Evolutionary conservation across 768 basidiomycete species (phyloP).

Genomic region (Amanita jacksonii): DNA sequence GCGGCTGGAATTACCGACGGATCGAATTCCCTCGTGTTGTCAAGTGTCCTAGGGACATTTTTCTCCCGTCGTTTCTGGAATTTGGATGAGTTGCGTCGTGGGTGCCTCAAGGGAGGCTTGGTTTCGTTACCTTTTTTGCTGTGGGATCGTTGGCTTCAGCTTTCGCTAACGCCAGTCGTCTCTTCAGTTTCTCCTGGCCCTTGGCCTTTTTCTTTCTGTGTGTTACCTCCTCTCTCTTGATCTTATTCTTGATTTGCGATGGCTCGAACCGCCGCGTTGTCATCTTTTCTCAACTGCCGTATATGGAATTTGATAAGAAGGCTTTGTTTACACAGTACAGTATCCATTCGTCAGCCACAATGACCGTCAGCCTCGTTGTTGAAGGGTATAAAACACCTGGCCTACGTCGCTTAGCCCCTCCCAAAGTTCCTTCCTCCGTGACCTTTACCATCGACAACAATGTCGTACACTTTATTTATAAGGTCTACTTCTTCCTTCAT

Average conservation of each 20-base stretch:
- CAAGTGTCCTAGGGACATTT: constrained; percentile 87
- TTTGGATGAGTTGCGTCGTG: background rate
- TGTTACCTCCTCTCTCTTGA: constrained; percentile 73
- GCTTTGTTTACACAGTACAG: background rate
- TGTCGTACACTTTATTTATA: no score
- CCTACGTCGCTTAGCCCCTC: no score
- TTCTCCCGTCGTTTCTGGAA: constrained; percentile 68
- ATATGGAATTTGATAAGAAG: background rate
- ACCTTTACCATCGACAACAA: no score
- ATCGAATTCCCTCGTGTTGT: constrained; percentile 86
- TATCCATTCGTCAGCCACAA: no score
- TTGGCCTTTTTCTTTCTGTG: constrained; percentile 71
- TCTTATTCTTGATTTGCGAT: constrained; percentile 76
- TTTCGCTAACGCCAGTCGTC: constrained; percentile 70
- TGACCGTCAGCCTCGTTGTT: no score
- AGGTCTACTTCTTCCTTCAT: no score
- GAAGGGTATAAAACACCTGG: no score
- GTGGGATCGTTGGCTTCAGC: constrained; percentile 67
- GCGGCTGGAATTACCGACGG: constrained; percentile 50
- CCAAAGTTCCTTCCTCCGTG: no score
- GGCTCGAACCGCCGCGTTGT: constrained; percentile 48
- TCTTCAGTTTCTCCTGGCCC: constrained; percentile 71
- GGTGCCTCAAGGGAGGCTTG: background rate
- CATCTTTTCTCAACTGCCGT: constrained; percentile 25
- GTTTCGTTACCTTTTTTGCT: constrained; percentile 56